A percentile compares a stretch with the other conserved stretches of the same genome.
Conservation (phyloP, 306 rosid species). For the Canavalia gladiata region DNA sequence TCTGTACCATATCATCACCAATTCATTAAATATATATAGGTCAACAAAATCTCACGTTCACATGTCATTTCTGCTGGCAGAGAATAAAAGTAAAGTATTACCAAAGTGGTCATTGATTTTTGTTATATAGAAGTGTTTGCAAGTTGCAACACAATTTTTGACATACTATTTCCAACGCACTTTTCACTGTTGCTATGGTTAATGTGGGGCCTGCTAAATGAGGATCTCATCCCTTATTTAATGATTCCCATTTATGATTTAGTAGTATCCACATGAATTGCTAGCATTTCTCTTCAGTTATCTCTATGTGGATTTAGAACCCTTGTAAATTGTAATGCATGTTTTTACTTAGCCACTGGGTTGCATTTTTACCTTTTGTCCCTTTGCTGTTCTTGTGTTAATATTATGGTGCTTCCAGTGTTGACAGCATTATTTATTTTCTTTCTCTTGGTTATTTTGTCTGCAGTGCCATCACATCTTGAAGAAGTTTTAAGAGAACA, state of each 20-base stretch:
- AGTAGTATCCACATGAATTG: too few relatives aligned
- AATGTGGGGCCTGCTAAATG: neutral
- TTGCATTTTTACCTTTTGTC: neutral
- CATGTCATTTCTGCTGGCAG: neutral
- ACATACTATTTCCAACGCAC: neutral
- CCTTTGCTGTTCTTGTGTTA: neutral
- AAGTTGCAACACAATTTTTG: neutral
- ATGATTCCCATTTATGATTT: neutral
- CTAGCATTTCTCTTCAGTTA: neutral
- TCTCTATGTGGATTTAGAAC: slow-evolving; percentile 19
- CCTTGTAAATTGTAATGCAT: neutral
- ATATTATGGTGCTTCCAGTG: neutral
- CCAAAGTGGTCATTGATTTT: neutral
- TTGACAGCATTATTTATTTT: neutral
- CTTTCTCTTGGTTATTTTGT: slow-evolving; percentile 39
- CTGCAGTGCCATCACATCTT: slow-evolving; percentile 80
- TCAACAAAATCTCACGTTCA: neutral
- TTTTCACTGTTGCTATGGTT: neutral
- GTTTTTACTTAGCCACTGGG: slow-evolving; percentile 9
- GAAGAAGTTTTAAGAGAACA: slow-evolving; percentile 93
- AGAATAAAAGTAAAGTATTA: slow-evolving; percentile 2
- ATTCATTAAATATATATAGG: neutral
- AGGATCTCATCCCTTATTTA: neutral
- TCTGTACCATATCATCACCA: neutral
- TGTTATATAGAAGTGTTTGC: neutral